These are phyloP conservation scores for Microsporum ferrugineum DNA, from an alignment of 2,329 filamentous ascomycete genomes.

Conservation along the genomic window DNA sequence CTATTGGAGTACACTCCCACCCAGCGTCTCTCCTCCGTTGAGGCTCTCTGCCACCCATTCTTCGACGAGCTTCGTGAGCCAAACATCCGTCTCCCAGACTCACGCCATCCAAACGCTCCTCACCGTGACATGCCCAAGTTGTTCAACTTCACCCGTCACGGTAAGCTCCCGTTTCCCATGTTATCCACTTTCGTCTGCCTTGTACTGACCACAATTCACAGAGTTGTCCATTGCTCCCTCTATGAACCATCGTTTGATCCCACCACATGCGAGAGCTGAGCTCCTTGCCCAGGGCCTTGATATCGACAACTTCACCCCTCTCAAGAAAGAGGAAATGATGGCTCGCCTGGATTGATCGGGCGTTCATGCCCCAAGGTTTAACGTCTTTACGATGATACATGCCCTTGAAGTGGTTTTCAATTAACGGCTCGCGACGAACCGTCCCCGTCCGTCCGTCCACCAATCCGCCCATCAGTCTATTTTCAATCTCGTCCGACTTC, in stretches of 20 bases:
- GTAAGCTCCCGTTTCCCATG: conserved; percentile 42
- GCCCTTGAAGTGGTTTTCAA: conserved; percentile 26
- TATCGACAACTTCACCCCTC: conserved; percentile 83
- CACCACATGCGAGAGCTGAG: conserved; percentile 63
- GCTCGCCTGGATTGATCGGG: conserved; percentile 79
- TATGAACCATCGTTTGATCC: conserved; percentile 80
- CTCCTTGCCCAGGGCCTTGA: conserved; percentile 72
- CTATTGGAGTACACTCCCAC: conserved; percentile 96
- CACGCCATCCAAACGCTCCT: conserved; percentile 71
- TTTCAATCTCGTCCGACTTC: background rate
- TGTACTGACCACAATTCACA: conserved; percentile 27
- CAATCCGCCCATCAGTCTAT: conserved; percentile 12
- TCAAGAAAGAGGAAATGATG: conserved; percentile 94
- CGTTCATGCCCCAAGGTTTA: conserved; percentile 11
- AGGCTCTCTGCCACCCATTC: conserved; percentile 97
- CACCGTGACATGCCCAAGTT: conserved; percentile 72
- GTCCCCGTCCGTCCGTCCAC: conserved; percentile 12
- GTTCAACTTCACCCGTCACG: conserved; percentile 89
- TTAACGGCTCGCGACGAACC: conserved; percentile 18
- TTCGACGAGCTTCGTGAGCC: conserved; percentile 94
- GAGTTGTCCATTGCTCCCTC: conserved; percentile 92
- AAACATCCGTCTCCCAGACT: conserved; percentile 84
- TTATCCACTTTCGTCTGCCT: background rate
- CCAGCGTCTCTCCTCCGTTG: conserved; percentile 80
- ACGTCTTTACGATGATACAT: conserved; percentile 27